phyloP scores from a whole-genome alignment of 2,329 filamentous ascomycete species.

The Escovopsis sp. region DNA sequence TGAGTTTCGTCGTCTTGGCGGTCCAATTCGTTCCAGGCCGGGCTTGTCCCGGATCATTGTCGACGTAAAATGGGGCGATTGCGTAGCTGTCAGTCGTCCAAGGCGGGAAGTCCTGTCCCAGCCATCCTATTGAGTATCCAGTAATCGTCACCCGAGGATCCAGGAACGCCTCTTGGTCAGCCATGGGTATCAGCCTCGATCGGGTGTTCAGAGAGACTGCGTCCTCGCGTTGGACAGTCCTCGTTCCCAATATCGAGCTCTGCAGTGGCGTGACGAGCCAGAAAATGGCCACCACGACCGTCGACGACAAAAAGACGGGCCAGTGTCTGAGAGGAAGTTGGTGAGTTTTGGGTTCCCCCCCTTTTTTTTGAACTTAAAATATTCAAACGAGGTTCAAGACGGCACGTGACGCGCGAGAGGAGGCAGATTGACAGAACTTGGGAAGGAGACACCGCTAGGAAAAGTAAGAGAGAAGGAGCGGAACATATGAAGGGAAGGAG shows the following conservation, averaged over 20 bases:
- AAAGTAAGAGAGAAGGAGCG: too few species aligned
- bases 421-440: too few species aligned
- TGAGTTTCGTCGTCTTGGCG: constrained; percentile 15
- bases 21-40: constrained; percentile 13
- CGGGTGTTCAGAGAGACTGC: background rate
- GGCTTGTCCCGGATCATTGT: background rate
- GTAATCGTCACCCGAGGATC: constrained; percentile 26
- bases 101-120: constrained; percentile 26
- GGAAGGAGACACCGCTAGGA: too few species aligned
- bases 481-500: too few species aligned
- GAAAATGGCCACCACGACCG: constrained; percentile 34
- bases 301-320: constrained; percentile 25
- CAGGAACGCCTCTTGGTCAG: constrained; percentile 11
- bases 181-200: constrained; percentile 7
- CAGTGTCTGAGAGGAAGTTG: constrained; percentile 1
- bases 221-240: constrained; percentile 12
- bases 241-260: constrained; percentile 35
- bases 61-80: constrained; percentile 24
- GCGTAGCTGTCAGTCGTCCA: constrained; percentile 30
- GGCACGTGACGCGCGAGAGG: too few species aligned
- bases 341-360: too few species aligned
- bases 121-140: constrained; percentile 30
- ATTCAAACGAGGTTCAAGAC: too few species aligned
- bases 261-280: constrained; percentile 41
- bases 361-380: too few species aligned